Base-by-base conservation (phyloP, 1,139 yeast genomes). In the Lodderomyces metapsilosis region DNA sequence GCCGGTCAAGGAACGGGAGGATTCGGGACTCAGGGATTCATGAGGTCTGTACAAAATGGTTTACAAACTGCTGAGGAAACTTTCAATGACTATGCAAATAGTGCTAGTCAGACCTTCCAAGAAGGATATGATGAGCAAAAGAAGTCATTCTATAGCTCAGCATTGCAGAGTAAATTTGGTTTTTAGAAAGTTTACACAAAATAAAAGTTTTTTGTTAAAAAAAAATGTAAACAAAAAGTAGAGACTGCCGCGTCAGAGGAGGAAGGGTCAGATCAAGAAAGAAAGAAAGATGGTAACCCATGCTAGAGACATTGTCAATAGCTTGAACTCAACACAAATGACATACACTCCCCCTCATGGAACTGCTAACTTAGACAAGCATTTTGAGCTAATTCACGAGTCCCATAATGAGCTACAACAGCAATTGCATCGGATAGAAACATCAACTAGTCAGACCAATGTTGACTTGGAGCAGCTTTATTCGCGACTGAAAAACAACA, bases 11-110 rank as follows among this genome's bases (percentile, higher is more conserved):
- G 39, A 8, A 43, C 51, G 3, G 54, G 50, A 9, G 54, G 56
- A 2, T 50, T 64, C 39, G 71, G 68, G 0, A 50, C 58, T 2
- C 59, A 51, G 27, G 74, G 75, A 4, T 65, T 79, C 37, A 65
- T 78, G 58, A 71, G 76, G 47, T 62, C 70, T 3, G 49, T 82
- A 16, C 82, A 78, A 46, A 66, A 68, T 24, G 82, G 83, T 0
- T 59, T 78, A 43, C 84, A 80, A 38, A 54, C 64, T 4, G 61
- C 78, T 11, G 87, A 80, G 53, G 83, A 78, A 47, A 63, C 74
- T 3, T 57, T 81, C 40, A 76, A 79, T 52, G 81, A 78, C 21
- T 80, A 79, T 50, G 87, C 87, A 3, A 74, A 68, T 35, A 68
- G 63, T 28, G 65, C 80, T 37, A 74, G 78, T 47, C 82, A 81